A percentile compares a stretch with the other conserved stretches of the same genome.
Conservation (phyloP, 2,329 filamentous ascomycete genomes). For the Aschersonia sp. region DNA sequence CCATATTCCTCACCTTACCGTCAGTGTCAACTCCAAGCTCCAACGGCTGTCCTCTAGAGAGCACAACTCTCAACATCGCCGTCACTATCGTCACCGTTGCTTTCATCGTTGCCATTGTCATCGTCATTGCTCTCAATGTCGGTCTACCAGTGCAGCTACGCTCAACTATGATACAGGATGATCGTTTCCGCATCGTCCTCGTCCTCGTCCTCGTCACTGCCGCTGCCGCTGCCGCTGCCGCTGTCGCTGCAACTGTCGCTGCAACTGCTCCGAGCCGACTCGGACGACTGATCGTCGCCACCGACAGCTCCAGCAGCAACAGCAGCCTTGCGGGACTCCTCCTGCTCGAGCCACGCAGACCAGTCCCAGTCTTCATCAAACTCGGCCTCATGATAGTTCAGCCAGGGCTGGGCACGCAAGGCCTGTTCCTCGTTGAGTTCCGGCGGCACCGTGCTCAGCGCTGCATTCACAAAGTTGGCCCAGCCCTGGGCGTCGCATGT, state of each 20-base stretch:
- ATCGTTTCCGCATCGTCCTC: slow-evolving; percentile 5
- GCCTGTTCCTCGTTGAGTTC: slow-evolving; percentile 11
- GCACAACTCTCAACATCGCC: too few relatives aligned
- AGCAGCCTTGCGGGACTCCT: not conserved
- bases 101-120: not conserved
- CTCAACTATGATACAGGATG: not conserved
- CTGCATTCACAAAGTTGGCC: slow-evolving; percentile 12
- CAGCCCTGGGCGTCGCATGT: slow-evolving; percentile 10
- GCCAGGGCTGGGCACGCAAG: slow-evolving; percentile 10
- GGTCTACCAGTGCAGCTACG: not conserved
- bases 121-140: slow-evolving; percentile 1
- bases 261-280: too few relatives aligned
- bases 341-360: slow-evolving; percentile 8
- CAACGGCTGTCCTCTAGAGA: too few relatives aligned
- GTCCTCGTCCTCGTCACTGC: not conserved
- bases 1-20: too few relatives aligned
- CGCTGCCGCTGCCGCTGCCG: too few relatives aligned
- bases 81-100: too few relatives aligned
- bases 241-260: too few relatives aligned
- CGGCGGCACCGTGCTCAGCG: slow-evolving; percentile 9
- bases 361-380: slow-evolving; percentile 9
- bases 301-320: too few relatives aligned
- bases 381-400: slow-evolving; percentile 7
- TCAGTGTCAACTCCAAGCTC: too few relatives aligned
- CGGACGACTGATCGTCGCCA: too few relatives aligned